Evolutionary conservation across 2,329 filamentous ascomycete species (phyloP).

Genomic region (Scedosporium apiospermum): DNA sequence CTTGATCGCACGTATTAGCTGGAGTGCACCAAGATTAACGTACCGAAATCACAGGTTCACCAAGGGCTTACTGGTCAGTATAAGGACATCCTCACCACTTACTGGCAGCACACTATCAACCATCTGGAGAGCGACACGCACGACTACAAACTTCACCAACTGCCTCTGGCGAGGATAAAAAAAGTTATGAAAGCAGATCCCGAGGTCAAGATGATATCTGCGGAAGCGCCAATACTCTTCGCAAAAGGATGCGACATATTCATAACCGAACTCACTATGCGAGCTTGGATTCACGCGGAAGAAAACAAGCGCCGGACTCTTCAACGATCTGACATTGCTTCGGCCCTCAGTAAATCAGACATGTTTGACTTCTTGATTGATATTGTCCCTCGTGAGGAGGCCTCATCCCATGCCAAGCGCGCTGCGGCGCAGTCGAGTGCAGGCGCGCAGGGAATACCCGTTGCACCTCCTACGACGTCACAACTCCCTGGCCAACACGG

Average conservation of each 20-base stretch:
- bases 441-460: slow-evolving; percentile 31
- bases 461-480: not conserved
- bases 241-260: slow-evolving; percentile 99
- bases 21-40: not conserved
- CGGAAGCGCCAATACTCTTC: slow-evolving; percentile 94
- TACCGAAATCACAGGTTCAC: slow-evolving; percentile 56
- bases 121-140: slow-evolving; percentile 91
- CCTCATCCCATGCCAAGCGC: slow-evolving; percentile 74
- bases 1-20: not conserved
- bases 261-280: slow-evolving; percentile 98
- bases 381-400: slow-evolving; percentile 94
- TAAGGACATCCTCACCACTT: slow-evolving; percentile 94
- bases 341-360: slow-evolving; percentile 90
- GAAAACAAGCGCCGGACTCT: slow-evolving; percentile 96
- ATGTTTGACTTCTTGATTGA: slow-evolving; percentile 99
- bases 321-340: slow-evolving; percentile 93
- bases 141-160: slow-evolving; percentile 96
- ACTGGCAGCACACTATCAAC: slow-evolving; percentile 98
- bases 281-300: slow-evolving; percentile 97
- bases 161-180: slow-evolving; percentile 96
- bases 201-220: slow-evolving; percentile 99
- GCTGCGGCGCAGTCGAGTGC: slow-evolving; percentile 42
- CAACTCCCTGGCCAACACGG: slow-evolving; percentile 35
- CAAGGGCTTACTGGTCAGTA: slow-evolving; percentile 89
- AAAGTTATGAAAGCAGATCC: slow-evolving; percentile 99